Conservation (phyloP, 2,329 filamentous ascomycete genomes). For the Pseudogymnoascus sp. region DNA sequence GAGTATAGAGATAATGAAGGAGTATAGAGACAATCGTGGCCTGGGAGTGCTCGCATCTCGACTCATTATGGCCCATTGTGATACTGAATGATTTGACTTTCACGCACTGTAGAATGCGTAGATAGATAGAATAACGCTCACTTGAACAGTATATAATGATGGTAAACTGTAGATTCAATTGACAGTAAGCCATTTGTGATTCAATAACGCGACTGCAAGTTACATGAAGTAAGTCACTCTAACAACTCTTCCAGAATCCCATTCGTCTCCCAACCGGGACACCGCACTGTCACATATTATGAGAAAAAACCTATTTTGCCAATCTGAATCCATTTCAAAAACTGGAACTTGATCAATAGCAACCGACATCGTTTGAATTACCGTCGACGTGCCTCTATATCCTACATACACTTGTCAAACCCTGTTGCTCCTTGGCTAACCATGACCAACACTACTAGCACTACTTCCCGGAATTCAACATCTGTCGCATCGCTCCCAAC, state of each 20-base stretch:
- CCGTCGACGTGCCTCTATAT: background rate
- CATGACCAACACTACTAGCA: background rate
- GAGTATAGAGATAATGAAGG: background rate
- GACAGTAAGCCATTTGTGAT: background rate
- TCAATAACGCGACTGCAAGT: background rate
- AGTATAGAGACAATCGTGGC: background rate
- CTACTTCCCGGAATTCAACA: slow-evolving; percentile 25
- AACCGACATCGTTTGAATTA: slow-evolving; percentile 8
- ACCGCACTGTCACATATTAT: background rate
- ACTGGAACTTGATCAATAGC: slow-evolving; percentile 1
- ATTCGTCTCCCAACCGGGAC: background rate
- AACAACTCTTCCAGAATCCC: background rate
- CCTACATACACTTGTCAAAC: slow-evolving; percentile 1
- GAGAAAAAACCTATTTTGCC: slow-evolving; percentile 2
- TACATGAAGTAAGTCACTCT: background rate
- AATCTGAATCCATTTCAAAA: slow-evolving; percentile 1
- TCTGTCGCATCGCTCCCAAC: slow-evolving; percentile 48
- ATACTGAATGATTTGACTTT: background rate
- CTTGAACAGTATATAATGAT: background rate
- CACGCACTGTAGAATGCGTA: background rate
- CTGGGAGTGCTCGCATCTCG: background rate
- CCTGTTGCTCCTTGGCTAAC: background rate
- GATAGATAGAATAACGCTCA: background rate
- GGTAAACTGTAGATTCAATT: background rate
- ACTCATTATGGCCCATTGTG: slow-evolving; percentile 1